Base-by-base conservation (phyloP, 1,284 basidiomycete genomes). In the Boletus hoseneyae region DNA sequence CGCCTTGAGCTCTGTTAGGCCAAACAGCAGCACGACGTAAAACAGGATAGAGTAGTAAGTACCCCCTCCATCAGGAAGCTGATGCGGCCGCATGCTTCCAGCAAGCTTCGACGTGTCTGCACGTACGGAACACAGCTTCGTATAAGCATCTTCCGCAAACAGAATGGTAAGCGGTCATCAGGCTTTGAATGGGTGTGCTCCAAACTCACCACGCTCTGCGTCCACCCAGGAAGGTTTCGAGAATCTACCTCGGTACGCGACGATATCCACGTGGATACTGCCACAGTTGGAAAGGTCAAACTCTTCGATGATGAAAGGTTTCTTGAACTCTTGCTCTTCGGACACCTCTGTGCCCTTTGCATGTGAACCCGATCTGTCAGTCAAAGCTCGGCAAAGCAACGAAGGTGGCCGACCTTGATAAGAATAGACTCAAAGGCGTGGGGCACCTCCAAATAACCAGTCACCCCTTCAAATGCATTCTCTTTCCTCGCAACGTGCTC, bases 1-100 rank as follows among this genome's bases (percentile, higher is more conserved):
- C n/a, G n/a, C n/a, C n/a, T n/a, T n/a, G n/a, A n/a, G 59, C 46
- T 76, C 75, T 0, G 74, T 74, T 32, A 73, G 51, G 3, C 75
- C 73, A 47, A 75, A 71, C 4, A 72, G 54, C 19, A 76, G 49
- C 25, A 76, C 62, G 10, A 76, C 60, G 15, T 72, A 66, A 48
- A 68, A 73, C 4, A 59, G 13, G 8, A 71, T 52, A 15, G 55
- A 47, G 52, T 72, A 74, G 43, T 71, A 73, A 3, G 55, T 52
- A 16, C 47, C 52, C 5, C 52, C 57, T 8, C 52, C 60, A 33
- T 43, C 57, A 2, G 57, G 52, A 35, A 62, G 55, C 5, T 46
- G 38, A 32, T 47, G 50, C 3, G 61, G 52, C 50, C n/a, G n/a
- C n/a, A n/a, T n/a, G n/a, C n/a, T n/a, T n/a, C n/a, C n/a, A 8